phyloP scores from a whole-genome alignment of 306 rosid genomes.

The Prinsepia uniflora region DNA sequence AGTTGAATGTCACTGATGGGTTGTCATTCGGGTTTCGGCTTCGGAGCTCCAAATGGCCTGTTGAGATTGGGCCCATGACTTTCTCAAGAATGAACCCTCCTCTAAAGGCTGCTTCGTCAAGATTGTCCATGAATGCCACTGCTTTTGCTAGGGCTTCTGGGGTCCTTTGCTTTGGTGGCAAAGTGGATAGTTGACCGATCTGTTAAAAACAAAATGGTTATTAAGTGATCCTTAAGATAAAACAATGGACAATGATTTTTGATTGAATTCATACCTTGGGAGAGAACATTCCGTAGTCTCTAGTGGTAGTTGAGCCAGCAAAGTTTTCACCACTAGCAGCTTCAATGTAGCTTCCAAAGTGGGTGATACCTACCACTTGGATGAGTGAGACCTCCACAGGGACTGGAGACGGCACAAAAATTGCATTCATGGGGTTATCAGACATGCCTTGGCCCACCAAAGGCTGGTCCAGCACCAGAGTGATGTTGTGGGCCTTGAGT shows the following conservation, averaged over 20 bases:
- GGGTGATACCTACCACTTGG: slow-evolving; percentile 52
- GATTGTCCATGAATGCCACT: slow-evolving; percentile 29
- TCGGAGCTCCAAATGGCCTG: slow-evolving; percentile 55
- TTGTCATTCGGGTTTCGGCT: slow-evolving; percentile 55
- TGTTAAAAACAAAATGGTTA: not conserved
- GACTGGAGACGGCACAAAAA: slow-evolving; percentile 62
- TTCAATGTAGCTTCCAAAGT: slow-evolving; percentile 53
- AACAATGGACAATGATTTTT: too few relatives aligned
- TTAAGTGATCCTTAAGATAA: too few relatives aligned
- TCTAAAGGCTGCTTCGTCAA: slow-evolving; percentile 38
- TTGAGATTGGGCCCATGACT: slow-evolving; percentile 59
- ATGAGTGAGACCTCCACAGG: slow-evolving; percentile 54
- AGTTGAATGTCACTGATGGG: slow-evolving; percentile 68
- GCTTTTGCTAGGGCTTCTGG: slow-evolving; percentile 59
- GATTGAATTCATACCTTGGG: slow-evolving; percentile 30
- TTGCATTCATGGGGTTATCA: slow-evolving; percentile 67
- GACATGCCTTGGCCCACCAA: slow-evolving; percentile 63
- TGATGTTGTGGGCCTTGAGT: slow-evolving; percentile 44
- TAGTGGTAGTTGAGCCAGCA: slow-evolving; percentile 31
- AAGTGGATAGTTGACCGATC: slow-evolving; percentile 48
- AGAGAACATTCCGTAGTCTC: slow-evolving; percentile 67
- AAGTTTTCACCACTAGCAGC: slow-evolving; percentile 75
- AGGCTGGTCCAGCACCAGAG: slow-evolving; percentile 43
- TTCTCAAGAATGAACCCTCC: slow-evolving; percentile 77
- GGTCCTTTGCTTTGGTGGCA: slow-evolving; percentile 50